phyloP scores from a whole-genome alignment of 148 eudicot genomes.

The Heliamphora exappendiculata region DNA sequence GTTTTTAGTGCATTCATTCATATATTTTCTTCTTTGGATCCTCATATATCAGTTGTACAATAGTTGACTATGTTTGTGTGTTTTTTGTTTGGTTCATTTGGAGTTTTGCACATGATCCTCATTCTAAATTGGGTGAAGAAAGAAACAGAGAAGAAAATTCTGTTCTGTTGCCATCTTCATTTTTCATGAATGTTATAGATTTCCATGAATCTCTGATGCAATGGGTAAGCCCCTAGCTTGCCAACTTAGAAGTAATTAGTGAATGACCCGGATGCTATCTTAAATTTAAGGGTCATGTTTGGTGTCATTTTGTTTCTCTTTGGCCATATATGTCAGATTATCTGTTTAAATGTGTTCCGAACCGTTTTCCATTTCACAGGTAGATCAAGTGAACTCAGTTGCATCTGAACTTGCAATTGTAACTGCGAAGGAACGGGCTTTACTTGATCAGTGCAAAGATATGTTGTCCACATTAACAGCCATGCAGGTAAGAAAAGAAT shows the following conservation, averaged over 20 bases:
- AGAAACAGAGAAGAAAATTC: background rate
- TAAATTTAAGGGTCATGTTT: background rate
- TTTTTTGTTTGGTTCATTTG: background rate
- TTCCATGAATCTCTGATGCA: background rate
- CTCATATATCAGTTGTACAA: background rate
- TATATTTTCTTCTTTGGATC: background rate
- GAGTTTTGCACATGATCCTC: background rate
- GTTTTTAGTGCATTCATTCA: background rate
- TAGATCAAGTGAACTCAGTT: conserved; percentile 45
- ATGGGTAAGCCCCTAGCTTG: too few relatives aligned
- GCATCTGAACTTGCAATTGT: conserved; percentile 42
- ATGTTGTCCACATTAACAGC: conserved; percentile 44
- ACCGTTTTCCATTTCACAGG: conserved; percentile 29
- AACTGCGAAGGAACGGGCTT: conserved; percentile 34
- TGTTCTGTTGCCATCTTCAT: background rate
- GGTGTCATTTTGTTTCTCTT: background rate
- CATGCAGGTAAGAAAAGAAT: conserved; percentile 45
- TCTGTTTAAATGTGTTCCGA: background rate
- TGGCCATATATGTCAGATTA: background rate
- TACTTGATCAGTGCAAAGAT: conserved; percentile 51
- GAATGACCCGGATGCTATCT: background rate
- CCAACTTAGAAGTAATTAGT: background rate
- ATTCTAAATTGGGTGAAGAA: too few relatives aligned
- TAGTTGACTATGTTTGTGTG: background rate
- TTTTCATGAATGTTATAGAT: background rate